Evolutionary conservation across 768 basidiomycete genomes (phyloP).

Genomic region (Tricholoma hemisulphureum): DNA sequence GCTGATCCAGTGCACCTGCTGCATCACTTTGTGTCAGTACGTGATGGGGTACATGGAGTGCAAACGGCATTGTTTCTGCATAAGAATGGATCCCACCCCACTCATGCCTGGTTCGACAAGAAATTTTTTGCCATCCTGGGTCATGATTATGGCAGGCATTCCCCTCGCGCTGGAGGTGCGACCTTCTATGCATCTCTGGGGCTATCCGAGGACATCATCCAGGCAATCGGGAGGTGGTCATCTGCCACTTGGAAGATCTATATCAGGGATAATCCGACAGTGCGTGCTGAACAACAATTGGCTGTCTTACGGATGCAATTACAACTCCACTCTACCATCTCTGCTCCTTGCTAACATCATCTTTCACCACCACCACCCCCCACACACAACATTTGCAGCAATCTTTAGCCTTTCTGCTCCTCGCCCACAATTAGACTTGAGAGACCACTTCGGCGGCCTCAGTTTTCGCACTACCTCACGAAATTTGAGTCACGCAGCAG

Average conservation of each 20-base stretch:
- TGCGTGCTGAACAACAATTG: slow-evolving; percentile 13
- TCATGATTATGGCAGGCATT: slow-evolving; percentile 21
- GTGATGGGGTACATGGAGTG: slow-evolving; percentile 5
- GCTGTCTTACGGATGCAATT: neutral
- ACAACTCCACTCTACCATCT: too few species aligned
- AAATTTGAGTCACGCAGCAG: too few species aligned
- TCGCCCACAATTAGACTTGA: too few species aligned
- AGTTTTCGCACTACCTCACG: too few species aligned
- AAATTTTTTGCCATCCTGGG: slow-evolving; percentile 13
- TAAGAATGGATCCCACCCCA: slow-evolving; percentile 15
- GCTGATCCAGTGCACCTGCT: slow-evolving; percentile 4
- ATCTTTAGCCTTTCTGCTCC: too few species aligned
- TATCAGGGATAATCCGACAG: slow-evolving; percentile 12
- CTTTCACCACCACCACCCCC: slow-evolving; percentile 6
- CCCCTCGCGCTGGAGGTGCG: slow-evolving; percentile 16
- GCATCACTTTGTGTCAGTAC: neutral
- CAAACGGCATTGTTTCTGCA: slow-evolving; percentile 16
- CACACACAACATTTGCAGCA: too few species aligned
- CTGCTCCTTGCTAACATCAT: neutral
- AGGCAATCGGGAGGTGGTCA: slow-evolving; percentile 10
- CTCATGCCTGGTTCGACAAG: slow-evolving; percentile 19
- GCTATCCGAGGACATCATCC: slow-evolving; percentile 5
- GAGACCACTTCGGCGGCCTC: too few species aligned
- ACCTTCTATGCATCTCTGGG: slow-evolving; percentile 9
- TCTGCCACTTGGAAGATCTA: slow-evolving; percentile 15